Percentiles rank a stretch among this genome's conserved stretches.
Evolutionary conservation across 805 yeast species (phyloP).

Genomic region (Candida odintsovae): DNA sequence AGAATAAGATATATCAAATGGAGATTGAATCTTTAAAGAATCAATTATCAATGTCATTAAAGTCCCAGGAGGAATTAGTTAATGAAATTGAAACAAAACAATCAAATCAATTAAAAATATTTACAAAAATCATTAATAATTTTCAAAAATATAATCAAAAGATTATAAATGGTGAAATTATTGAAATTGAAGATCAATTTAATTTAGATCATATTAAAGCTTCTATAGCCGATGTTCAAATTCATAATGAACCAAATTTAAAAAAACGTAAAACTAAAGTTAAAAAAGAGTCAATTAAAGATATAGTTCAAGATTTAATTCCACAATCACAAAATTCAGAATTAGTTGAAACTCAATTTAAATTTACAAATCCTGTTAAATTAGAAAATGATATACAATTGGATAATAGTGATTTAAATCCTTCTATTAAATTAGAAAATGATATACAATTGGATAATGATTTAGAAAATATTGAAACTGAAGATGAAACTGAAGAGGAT

Average conservation of each 20-base stretch:
- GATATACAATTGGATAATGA: constrained; percentile 5
- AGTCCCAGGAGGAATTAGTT: constrained; percentile 10
- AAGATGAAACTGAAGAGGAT: constrained; percentile 6
- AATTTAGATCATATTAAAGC: constrained; percentile 11
- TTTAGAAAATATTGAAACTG: constrained; percentile 5
- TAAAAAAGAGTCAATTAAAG: background rate
- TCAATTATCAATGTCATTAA: background rate
- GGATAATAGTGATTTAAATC: too few relatives aligned
- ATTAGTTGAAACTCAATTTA: too few relatives aligned
- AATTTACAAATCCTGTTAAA: too few relatives aligned
- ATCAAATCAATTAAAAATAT: constrained; percentile 11
- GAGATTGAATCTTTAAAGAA: background rate
- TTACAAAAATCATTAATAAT: constrained; percentile 17
- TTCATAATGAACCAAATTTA: background rate
- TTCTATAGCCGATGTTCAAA: constrained; percentile 2
- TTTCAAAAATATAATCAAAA: constrained; percentile 14
- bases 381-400: too few relatives aligned
- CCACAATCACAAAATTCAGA: too few relatives aligned
- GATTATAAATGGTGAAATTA: constrained; percentile 15
- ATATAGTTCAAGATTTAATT: too few relatives aligned
- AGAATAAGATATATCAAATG: background rate
- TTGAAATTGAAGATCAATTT: constrained; percentile 15
- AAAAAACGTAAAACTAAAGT: constrained; percentile 4
- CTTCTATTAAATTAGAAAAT: background rate
- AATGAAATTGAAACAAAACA: constrained; percentile 7